Conservation (phyloP, 208 protist genomes). For the Crithidia expoeki region DNA sequence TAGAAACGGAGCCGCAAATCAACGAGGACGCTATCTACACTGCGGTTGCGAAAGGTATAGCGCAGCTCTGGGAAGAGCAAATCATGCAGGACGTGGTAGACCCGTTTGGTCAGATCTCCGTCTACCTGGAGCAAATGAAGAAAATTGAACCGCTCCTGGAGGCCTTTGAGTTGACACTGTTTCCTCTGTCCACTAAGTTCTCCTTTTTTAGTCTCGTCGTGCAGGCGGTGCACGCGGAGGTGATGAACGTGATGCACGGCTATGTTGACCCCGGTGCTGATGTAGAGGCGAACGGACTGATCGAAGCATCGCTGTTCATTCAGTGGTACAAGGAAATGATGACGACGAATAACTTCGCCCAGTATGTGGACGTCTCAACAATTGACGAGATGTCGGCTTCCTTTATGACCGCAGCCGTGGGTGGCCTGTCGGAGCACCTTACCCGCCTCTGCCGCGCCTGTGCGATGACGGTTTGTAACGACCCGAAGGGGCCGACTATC, state of each 20-base stretch:
- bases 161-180: conserved; percentile 82
- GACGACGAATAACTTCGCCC: conserved; percentile 62
- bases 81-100: conserved; percentile 84
- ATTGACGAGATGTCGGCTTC: conserved; percentile 70
- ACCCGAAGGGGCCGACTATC: conserved; percentile 56
- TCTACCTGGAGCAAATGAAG: conserved; percentile 88
- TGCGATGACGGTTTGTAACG: conserved; percentile 67
- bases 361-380: conserved; percentile 61
- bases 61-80: conserved; percentile 80
- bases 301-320: conserved; percentile 84
- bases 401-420: conserved; percentile 78
- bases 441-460: conserved; percentile 75
- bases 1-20: conserved; percentile 64
- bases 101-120: conserved; percentile 66
- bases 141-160: conserved; percentile 80
- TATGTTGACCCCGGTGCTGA: conserved; percentile 59
- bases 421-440: conserved; percentile 76
- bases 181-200: conserved; percentile 77
- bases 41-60: conserved; percentile 62
- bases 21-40: conserved; percentile 51
- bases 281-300: conserved; percentile 69
- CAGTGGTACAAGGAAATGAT: conserved; percentile 89
- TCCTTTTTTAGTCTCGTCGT: conserved; percentile 83
- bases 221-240: conserved; percentile 64
- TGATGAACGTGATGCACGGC: conserved; percentile 73